Conservation (phyloP, 1,139 yeast genomes). For the Saccharomyces hybrid region DNA sequence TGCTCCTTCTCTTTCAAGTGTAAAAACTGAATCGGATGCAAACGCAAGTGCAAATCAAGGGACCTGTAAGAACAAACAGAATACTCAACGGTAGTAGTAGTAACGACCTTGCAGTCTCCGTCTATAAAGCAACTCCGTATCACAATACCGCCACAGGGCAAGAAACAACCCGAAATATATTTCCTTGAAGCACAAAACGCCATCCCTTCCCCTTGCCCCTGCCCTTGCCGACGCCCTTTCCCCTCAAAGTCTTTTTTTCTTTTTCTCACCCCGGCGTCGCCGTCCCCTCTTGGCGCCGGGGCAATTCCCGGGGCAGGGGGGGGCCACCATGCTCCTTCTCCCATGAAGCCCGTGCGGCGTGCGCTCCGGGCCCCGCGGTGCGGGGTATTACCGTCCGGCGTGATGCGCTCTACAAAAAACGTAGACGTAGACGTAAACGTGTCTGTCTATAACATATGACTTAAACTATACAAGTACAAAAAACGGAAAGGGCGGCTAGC, state of each 20-base stretch:
- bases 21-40: not conserved
- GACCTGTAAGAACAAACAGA: not conserved
- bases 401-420: not conserved
- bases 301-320: not conserved
- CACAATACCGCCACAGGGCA: not conserved
- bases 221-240: conserved; percentile 1
- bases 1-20: not conserved
- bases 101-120: not conserved
- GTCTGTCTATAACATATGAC: not conserved
- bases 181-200: conserved; percentile 1
- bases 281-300: not conserved
- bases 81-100: not conserved
- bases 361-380: not conserved
- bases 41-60: conserved; percentile 1
- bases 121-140: not conserved
- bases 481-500: too few species aligned
- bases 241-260: not conserved
- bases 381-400: not conserved
- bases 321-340: not conserved
- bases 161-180: not conserved
- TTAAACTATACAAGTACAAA: not conserved
- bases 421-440: too few species aligned
- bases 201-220: conserved; percentile 1
- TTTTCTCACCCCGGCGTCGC: not conserved
- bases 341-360: not conserved